A percentile compares a stretch with the other conserved stretches of the same genome.
These are phyloP conservation scores for Pseudocercospora fijiensis DNA, from an alignment of 2,329 filamentous ascomycete species.

Conservation along the genomic window DNA sequence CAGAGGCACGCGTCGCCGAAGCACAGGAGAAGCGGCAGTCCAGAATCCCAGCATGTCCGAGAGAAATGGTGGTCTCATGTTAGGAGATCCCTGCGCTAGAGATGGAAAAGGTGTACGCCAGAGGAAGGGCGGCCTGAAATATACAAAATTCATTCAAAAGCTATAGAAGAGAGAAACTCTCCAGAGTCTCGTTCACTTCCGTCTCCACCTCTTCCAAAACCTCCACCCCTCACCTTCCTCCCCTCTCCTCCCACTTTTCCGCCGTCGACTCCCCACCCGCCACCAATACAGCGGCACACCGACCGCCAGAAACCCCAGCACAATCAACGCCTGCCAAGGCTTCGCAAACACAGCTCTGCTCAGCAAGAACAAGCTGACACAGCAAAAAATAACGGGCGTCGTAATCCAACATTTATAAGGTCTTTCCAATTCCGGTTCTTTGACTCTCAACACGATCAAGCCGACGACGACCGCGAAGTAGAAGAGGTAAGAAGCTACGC, in stretches of 20 bases:
- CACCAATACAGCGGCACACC: slow-evolving; percentile 89
- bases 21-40: no score
- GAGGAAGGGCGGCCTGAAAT: not conserved
- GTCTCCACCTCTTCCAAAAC: slow-evolving; percentile 3
- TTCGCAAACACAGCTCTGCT: slow-evolving; percentile 86
- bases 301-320: slow-evolving; percentile 77
- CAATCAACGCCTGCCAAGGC: slow-evolving; percentile 83
- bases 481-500: slow-evolving; percentile 93
- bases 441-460: slow-evolving; percentile 83
- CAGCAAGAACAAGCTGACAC: slow-evolving; percentile 88
- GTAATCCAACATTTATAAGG: slow-evolving; percentile 96
- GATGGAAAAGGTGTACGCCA: not conserved
- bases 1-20: no score
- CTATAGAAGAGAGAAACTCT: no score
- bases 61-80: not conserved
- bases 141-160: not conserved
- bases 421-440: slow-evolving; percentile 80
- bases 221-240: slow-evolving; percentile 15
- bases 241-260: slow-evolving; percentile 27
- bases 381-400: slow-evolving; percentile 97
- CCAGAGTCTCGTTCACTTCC: not conserved
- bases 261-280: slow-evolving; percentile 59
- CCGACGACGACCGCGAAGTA: slow-evolving; percentile 96
- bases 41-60: not conserved
- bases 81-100: not conserved